These are phyloP conservation scores for Chaetomium sp. DNA, from an alignment of 2,329 filamentous ascomycete species.

Conservation along the genomic window DNA sequence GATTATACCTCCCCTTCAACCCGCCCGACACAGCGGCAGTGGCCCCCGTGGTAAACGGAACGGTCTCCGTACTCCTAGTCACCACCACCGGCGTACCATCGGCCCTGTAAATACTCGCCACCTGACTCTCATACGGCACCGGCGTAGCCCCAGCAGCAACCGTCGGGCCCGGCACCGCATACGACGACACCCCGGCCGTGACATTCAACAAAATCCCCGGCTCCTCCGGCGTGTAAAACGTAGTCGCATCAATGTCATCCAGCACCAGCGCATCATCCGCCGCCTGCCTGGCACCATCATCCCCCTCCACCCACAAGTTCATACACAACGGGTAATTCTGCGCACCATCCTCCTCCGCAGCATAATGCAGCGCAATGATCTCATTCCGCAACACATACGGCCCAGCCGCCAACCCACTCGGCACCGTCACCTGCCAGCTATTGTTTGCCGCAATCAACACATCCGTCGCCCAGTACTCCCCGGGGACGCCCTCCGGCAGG, in stretches of 20 bases:
- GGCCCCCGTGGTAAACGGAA: conserved; percentile 10
- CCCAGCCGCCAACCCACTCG: conserved; percentile 35
- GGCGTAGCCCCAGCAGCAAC: conserved; percentile 23
- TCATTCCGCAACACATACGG: conserved; percentile 51
- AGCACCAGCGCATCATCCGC: conserved; percentile 6
- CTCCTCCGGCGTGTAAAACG: conserved; percentile 23
- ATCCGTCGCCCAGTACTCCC: conserved; percentile 35
- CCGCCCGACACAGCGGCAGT: not conserved
- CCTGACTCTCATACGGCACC: conserved; percentile 22
- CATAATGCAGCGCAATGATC: conserved; percentile 36
- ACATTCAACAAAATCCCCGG: conserved; percentile 25
- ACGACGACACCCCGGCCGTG: conserved; percentile 18
- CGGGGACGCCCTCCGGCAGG: conserved; percentile 15
- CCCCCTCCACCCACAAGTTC: conserved; percentile 26
- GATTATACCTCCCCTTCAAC: conserved; percentile 7
- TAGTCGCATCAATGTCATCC: conserved; percentile 17
- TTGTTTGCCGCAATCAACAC: conserved; percentile 48
- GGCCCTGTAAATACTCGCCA: conserved; percentile 9
- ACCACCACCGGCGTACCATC: conserved; percentile 26
- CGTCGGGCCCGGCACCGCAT: conserved; percentile 27
- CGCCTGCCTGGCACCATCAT: not conserved
- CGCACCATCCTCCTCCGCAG: conserved; percentile 21
- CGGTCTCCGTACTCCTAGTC: conserved; percentile 16
- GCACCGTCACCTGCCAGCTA: conserved; percentile 43
- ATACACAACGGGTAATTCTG: conserved; percentile 30